Evolutionary conservation across 2,329 filamentous ascomycete species (phyloP).

Genomic region (Tolypocladium album): DNA sequence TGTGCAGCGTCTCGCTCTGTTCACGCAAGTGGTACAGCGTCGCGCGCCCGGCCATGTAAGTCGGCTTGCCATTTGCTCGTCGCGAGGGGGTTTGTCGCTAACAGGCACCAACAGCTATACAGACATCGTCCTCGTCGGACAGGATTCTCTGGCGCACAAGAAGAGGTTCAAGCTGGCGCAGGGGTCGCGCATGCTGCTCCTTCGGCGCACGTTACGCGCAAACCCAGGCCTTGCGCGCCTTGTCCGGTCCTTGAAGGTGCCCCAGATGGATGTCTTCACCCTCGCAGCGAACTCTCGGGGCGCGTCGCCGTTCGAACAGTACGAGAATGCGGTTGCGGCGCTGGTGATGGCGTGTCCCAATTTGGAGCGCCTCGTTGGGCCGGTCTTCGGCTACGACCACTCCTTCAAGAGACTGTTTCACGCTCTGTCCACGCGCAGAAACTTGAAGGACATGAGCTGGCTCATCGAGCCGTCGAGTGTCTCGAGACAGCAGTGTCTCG

Average conservation of each 20-base stretch:
- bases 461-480: slow-evolving; percentile 30
- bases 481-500: slow-evolving; percentile 17
- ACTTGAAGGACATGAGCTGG: slow-evolving; percentile 50
- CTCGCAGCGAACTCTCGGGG: slow-evolving; percentile 11
- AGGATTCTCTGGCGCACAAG: slow-evolving; percentile 43
- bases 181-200: slow-evolving; percentile 42
- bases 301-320: slow-evolving; percentile 32
- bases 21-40: slow-evolving; percentile 41
- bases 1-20: slow-evolving; percentile 37
- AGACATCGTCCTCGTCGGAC: slow-evolving; percentile 46
- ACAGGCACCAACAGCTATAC: slow-evolving; percentile 32
- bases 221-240: slow-evolving; percentile 41
- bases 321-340: slow-evolving; percentile 47
- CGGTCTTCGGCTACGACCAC: slow-evolving; percentile 43
- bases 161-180: slow-evolving; percentile 45
- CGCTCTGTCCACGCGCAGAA: slow-evolving; percentile 44
- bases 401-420: slow-evolving; percentile 46
- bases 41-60: slow-evolving; percentile 40
- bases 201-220: slow-evolving; percentile 45
- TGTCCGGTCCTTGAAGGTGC: slow-evolving; percentile 47
- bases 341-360: slow-evolving; percentile 57
- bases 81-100: not conserved
- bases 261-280: slow-evolving; percentile 30
- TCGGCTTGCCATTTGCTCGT: not conserved
- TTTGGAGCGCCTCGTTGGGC: slow-evolving; percentile 46